Evolutionary conservation across 1,284 basidiomycete species (phyloP).

Genomic region (Irpex rosettiformis): DNA sequence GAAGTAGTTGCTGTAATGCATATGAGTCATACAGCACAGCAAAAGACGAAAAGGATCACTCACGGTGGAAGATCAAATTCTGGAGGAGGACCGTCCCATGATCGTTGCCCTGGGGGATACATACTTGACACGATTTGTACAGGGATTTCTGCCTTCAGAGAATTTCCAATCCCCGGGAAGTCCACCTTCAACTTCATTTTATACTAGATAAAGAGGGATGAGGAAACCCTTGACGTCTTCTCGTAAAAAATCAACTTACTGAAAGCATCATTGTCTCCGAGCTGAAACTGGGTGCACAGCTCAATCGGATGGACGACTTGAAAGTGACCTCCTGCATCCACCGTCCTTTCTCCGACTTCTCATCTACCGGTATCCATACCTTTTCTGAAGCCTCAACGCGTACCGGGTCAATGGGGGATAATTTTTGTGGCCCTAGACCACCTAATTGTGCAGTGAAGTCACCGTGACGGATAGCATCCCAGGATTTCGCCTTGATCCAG

Average conservation of each 20-base stretch:
- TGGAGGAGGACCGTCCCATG: constrained; percentile 4
- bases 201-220: constrained; percentile 3
- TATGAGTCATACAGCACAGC: not conserved
- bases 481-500: not conserved
- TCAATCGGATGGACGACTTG: constrained; percentile 11
- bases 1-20: not conserved
- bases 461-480: not conserved
- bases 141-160: constrained; percentile 3
- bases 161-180: constrained; percentile 14
- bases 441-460: not conserved
- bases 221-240: not conserved
- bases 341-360: constrained; percentile 11
- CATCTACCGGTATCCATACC: constrained; percentile 15
- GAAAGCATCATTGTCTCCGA: not conserved
- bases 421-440: not conserved
- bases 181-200: constrained; percentile 9
- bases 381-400: constrained; percentile 8
- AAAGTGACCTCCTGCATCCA: constrained; percentile 19
- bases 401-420: not conserved
- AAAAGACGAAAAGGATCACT: not conserved
- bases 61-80: not conserved
- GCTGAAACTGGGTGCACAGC: constrained; percentile 8
- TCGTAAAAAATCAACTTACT: not conserved
- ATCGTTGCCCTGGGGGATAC: not conserved
- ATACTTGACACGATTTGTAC: constrained; percentile 7